phyloP scores from a whole-genome alignment of 2,329 filamentous ascomycete species.

The Calonectria naviculata region DNA sequence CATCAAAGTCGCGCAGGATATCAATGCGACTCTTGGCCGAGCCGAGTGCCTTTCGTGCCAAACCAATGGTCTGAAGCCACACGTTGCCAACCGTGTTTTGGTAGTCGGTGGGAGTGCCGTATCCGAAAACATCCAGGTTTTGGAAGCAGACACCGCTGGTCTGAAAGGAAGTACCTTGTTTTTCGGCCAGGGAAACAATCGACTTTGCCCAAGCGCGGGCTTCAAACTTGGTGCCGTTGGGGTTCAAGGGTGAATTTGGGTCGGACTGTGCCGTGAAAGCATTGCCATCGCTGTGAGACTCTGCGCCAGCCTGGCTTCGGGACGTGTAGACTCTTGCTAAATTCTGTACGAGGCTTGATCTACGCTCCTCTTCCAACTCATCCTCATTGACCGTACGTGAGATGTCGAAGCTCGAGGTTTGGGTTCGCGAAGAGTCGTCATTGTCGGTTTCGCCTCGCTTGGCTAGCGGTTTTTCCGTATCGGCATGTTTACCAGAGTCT shows the following conservation, averaged over 20 bases:
- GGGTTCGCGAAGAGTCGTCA: not conserved
- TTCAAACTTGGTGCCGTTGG: constrained; percentile 60
- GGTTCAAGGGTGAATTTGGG: constrained; percentile 58
- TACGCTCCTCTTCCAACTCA: not conserved
- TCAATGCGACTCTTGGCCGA: constrained; percentile 63
- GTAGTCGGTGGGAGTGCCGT: constrained; percentile 60
- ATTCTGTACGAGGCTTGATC: not conserved
- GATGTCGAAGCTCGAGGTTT: not conserved
- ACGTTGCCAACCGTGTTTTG: constrained; percentile 54
- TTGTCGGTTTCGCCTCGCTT: not conserved
- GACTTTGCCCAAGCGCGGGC: constrained; percentile 52
- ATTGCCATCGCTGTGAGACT: not conserved
- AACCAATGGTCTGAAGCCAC: constrained; percentile 40
- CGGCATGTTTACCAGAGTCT: not conserved
- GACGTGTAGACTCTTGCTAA: not conserved
- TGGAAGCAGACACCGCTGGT: constrained; percentile 53
- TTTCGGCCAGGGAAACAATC: constrained; percentile 35
- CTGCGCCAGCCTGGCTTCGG: not conserved
- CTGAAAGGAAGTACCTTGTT: constrained; percentile 41
- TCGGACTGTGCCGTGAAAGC: not conserved
- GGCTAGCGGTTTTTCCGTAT: not conserved
- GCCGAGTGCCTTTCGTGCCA: constrained; percentile 2
- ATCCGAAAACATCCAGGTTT: constrained; percentile 57
- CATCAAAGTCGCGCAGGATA: constrained; percentile 75
- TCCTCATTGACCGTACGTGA: not conserved